Base-by-base conservation (phyloP, 164 flowering plant genomes). In the Paratinospora sagittata region DNA sequence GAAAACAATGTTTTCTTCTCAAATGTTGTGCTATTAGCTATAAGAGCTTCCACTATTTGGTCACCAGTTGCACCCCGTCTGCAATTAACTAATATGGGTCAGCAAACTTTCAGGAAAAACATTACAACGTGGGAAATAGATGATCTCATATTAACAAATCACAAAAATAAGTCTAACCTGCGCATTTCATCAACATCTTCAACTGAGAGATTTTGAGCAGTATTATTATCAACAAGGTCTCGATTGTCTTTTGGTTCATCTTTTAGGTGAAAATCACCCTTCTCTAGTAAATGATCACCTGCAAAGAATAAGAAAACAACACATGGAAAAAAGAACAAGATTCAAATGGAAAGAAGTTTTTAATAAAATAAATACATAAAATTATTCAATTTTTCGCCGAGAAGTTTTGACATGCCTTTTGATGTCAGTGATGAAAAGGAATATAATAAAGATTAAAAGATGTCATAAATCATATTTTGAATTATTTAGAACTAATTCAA, bases 21-120 rank as follows among this genome's bases (percentile, higher is more conserved):
- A 85, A 90, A 95, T 74, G 99, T 92, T 64, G 94, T 76, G 78
- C 98, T 95, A 70, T 95, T 92, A 58, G 97, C 89, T 72, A 95
- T 90, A 41, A 92, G 89, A 74, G 98, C 99, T 82, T 92, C 89
- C 78, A 92, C 82, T 72, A 95, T 92, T 74, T 92, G 90, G 73
- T 84, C 86, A 64, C 98, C 99, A 39, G 83, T 79, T 52, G 91
- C 96, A 80, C 97, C 97, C 79, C 88, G 81, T 69, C 98, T 91
- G 89, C 76, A 81, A 65, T 67, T 65, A 72, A 13, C 6, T 24
- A 63, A 26, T 43, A 33, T 62, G 36, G 61, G 58, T 65, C 27
- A 68, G 39, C 43, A 63, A 63, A n/a, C 9, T 55, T 19, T 55
- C 61, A 55, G 21, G 61, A 55, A 9, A 55, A 55, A n/a, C 6